Conservation (phyloP, 306 rosid genomes). For the Alnus rubra region DNA sequence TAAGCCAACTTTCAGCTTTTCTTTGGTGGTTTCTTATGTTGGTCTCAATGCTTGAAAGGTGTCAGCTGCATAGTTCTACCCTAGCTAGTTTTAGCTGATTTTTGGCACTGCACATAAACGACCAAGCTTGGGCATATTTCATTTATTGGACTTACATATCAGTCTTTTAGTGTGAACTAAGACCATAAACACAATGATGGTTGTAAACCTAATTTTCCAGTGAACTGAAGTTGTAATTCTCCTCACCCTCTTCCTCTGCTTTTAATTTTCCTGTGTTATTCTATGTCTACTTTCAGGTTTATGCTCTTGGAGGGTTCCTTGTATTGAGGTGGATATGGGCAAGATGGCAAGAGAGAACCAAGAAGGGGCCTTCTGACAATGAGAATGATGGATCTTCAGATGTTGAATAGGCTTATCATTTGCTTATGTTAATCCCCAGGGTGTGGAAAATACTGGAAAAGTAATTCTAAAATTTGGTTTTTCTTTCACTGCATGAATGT, state of each 20-base stretch:
- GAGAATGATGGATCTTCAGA: conserved; percentile 31
- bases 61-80: background rate
- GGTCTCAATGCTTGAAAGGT: background rate
- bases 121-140: background rate
- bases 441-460: background rate
- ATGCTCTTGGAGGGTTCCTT: conserved; percentile 67
- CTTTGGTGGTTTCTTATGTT: background rate
- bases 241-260: background rate
- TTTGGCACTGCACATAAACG: no score
- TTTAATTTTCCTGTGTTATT: conserved; percentile 5
- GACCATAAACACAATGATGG: background rate
- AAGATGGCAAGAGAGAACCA: conserved; percentile 78
- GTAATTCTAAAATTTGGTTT: background rate
- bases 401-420: conserved; percentile 30
- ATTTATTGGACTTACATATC: background rate
- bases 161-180: background rate
- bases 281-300: conserved; percentile 51
- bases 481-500: background rate
- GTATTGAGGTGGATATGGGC: conserved; percentile 77
- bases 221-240: background rate
- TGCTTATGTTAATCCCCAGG: background rate
- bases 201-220: background rate
- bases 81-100: background rate
- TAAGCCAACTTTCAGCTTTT: background rate
- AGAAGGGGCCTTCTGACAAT: conserved; percentile 47